Conservation (phyloP, 441 rosid species). For the Kokia cookei region DNA sequence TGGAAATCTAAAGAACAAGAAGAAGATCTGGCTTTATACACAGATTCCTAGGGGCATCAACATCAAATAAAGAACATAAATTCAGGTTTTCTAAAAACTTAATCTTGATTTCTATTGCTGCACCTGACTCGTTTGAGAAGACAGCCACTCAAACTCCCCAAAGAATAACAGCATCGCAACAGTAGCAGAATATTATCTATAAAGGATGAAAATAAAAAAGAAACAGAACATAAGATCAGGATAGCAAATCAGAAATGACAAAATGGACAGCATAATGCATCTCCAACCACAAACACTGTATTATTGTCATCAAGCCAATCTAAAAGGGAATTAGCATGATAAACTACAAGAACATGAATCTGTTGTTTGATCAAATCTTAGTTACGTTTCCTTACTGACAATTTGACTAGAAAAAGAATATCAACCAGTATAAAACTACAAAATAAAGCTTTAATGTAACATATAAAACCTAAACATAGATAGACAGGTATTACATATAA, state of each 20-base stretch:
- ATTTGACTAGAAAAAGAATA: background rate
- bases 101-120: background rate
- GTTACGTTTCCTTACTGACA: background rate
- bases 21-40: background rate
- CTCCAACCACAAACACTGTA: background rate
- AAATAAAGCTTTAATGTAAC: background rate
- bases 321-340: background rate
- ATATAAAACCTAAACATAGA: background rate
- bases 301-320: background rate
- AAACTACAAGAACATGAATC: background rate
- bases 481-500: background rate
- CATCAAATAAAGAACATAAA: background rate
- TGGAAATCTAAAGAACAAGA: background rate
- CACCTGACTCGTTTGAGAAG: background rate
- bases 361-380: background rate
- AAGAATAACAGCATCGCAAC: background rate
- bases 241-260: background rate
- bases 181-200: background rate
- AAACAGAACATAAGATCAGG: background rate
- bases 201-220: background rate
- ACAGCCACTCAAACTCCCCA: background rate
- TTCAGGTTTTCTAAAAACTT: background rate
- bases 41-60: background rate
- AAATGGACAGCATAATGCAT: background rate
- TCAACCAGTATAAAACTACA: background rate